A percentile compares a stretch with the other conserved stretches of the same genome.
phyloP scores from a whole-genome alignment of 1,139 yeast genomes.

The Nakaseomyces kungkrabaensis region DNA sequence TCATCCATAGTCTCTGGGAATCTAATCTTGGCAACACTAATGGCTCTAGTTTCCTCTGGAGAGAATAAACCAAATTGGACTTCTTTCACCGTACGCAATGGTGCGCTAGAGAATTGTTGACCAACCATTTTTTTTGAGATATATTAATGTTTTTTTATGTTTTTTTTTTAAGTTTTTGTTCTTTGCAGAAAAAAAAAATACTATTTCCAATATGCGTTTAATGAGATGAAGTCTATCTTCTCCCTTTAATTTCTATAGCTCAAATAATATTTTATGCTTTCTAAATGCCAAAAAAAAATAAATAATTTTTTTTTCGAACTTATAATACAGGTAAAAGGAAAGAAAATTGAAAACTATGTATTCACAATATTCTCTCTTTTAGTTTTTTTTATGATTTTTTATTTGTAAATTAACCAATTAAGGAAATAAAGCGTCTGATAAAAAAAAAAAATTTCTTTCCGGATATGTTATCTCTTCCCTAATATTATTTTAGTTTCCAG shows the following conservation, averaged over 20 bases:
- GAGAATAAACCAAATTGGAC: conserved; percentile 97
- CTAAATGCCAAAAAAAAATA: background rate
- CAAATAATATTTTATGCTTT: background rate
- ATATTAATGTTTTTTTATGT: background rate
- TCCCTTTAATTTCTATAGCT: background rate
- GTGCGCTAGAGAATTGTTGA: conserved; percentile 95
- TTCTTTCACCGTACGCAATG: conserved; percentile 91
- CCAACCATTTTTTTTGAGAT: conserved; percentile 29
- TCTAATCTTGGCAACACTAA: conserved; percentile 93
- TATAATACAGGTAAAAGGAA: background rate
- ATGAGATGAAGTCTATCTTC: background rate
- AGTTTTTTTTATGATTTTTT: background rate
- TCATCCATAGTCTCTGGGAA: conserved; percentile 99
- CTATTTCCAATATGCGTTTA: background rate
- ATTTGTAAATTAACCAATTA: conserved; percentile 1
- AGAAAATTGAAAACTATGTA: background rate
- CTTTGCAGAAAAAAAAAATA: background rate
- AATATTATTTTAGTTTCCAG: background rate
- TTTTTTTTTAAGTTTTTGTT: background rate
- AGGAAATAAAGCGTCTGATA: conserved; percentile 2
- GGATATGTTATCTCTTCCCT: background rate
- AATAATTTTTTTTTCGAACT: background rate
- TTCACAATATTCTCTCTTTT: background rate
- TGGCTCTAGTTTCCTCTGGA: conserved; percentile 95
- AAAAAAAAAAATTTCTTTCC: background rate